A percentile compares a stretch with the other conserved stretches of the same genome.
phyloP scores from a whole-genome alignment of 2,329 filamentous ascomycete species.

The Rhynchosporium agropyri region DNA sequence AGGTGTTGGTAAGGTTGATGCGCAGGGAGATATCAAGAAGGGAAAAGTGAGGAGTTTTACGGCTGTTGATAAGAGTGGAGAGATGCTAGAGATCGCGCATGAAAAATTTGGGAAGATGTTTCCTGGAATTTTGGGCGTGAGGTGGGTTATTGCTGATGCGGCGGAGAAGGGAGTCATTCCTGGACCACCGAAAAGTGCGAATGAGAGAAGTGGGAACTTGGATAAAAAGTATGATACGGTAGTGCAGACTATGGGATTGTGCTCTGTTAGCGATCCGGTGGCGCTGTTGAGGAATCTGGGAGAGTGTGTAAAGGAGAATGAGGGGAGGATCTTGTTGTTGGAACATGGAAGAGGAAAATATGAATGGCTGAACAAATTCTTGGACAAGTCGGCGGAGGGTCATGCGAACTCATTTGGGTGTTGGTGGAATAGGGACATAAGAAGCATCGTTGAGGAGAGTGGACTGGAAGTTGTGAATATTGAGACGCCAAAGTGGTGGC shows the following conservation, averaged over 20 bases:
- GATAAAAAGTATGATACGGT: conserved; percentile 59
- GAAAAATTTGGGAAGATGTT: conserved; percentile 52
- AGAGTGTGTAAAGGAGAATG: conserved; percentile 52
- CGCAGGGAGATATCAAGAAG: conserved; percentile 33
- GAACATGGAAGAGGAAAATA: conserved; percentile 64
- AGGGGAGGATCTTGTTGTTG: conserved; percentile 61
- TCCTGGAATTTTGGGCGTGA: conserved; percentile 48
- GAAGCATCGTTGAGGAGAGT: conserved; percentile 55
- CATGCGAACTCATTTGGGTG: conserved; percentile 65
- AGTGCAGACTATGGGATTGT: conserved; percentile 66
- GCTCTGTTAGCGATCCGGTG: conserved; percentile 61
- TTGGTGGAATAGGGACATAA: conserved; percentile 70
- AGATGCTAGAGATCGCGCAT: conserved; percentile 62
- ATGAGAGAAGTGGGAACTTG: conserved; percentile 34
- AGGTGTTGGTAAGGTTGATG: conserved; percentile 32
- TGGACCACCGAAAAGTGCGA: conserved; percentile 32
- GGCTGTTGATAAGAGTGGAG: conserved; percentile 61
- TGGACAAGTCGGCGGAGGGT: conserved; percentile 57
- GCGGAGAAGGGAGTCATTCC: conserved; percentile 33
- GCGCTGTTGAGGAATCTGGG: conserved; percentile 57
- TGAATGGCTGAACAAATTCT: conserved; percentile 55
- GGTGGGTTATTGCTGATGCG: conserved; percentile 43
- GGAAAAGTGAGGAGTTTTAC: conserved; percentile 57
- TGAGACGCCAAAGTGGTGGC: conserved; percentile 51
- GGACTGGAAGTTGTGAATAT: conserved; percentile 60